These are phyloP conservation scores for Mycena maculata DNA, from an alignment of 768 basidiomycete genomes.

Conservation along the genomic window DNA sequence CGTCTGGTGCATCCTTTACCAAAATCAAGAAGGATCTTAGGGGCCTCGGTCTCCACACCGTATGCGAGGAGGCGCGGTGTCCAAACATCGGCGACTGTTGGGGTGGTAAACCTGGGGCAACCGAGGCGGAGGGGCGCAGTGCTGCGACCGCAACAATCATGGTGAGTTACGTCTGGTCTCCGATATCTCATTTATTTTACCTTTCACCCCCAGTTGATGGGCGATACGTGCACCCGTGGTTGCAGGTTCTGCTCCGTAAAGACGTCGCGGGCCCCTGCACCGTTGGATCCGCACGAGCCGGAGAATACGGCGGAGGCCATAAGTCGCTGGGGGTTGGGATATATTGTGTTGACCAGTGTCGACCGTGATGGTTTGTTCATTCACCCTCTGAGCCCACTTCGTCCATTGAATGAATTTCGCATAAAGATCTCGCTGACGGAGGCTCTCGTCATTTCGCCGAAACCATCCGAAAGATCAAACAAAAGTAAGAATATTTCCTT, in stretches of 20 bases:
- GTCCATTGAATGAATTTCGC: background rate
- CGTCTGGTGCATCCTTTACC: conserved; percentile 87
- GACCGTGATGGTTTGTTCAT: conserved; percentile 85
- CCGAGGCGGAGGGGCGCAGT: conserved; percentile 78
- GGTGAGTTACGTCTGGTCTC: conserved; percentile 59
- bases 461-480: conserved; percentile 94
- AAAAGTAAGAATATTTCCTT: conserved; percentile 69
- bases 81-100: conserved; percentile 99
- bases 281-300: conserved; percentile 95
- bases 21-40: conserved; percentile 96
- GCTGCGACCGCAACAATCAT: conserved; percentile 98
- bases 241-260: conserved; percentile 98
- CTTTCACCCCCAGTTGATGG: conserved; percentile 81
- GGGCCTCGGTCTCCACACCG: conserved; percentile 92
- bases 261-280: conserved; percentile 88
- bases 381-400: conserved; percentile 6
- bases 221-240: conserved; percentile 97
- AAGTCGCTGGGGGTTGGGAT: conserved; percentile 96
- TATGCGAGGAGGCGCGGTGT: conserved; percentile 98
- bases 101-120: conserved; percentile 82
- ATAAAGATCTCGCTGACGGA: conserved; percentile 87
- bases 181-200: conserved; percentile 10
- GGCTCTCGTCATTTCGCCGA: conserved; percentile 95
- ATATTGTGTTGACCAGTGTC: conserved; percentile 96
- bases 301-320: conserved; percentile 99